Evolutionary conservation across 306 rosid genomes (phyloP).

Genomic region (Vigna nakashimae): DNA sequence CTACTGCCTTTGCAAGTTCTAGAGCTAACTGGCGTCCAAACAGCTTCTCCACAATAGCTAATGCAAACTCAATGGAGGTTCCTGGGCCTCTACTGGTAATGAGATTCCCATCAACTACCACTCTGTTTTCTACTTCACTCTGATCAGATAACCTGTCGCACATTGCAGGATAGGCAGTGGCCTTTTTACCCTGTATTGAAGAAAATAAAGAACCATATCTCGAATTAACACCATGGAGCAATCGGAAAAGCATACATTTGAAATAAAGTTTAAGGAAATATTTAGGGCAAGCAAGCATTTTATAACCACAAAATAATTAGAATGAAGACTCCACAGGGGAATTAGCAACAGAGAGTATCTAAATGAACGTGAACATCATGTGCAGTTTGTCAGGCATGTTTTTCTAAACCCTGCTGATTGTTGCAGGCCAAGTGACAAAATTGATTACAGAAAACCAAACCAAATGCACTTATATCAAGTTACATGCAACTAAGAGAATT

Average conservation of each 20-base stretch:
- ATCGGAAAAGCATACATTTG: not conserved
- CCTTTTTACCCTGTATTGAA: slow-evolving; percentile 70
- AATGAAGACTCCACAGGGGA: slow-evolving; percentile 2
- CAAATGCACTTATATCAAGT: not conserved
- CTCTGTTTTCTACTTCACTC: slow-evolving; percentile 79
- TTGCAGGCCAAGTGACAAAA: not conserved
- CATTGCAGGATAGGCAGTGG: slow-evolving; percentile 83
- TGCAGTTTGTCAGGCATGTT: not conserved
- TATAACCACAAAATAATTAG: slow-evolving; percentile 4
- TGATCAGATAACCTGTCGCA: slow-evolving; percentile 74
- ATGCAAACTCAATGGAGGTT: slow-evolving; percentile 76
- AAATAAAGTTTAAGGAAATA: not conserved
- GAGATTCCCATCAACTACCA: slow-evolving; percentile 83
- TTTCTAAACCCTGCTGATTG: slow-evolving; percentile 4
- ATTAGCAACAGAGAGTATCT: not conserved
- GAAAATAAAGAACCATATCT: slow-evolving; percentile 20
- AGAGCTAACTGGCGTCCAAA: slow-evolving; percentile 65
- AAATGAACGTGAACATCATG: slow-evolving; percentile 7
- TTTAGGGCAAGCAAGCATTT: slow-evolving; percentile 7
- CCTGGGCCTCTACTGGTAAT: slow-evolving; percentile 94
- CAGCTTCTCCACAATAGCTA: slow-evolving; percentile 84
- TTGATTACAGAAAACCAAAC: slow-evolving; percentile 1
- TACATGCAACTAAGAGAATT: not conserved
- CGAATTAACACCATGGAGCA: slow-evolving; percentile 1
- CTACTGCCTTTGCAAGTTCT: slow-evolving; percentile 62